These are phyloP conservation scores for Zasmidium cellare DNA, from an alignment of 2,329 filamentous ascomycete genomes.

Conservation along the genomic window DNA sequence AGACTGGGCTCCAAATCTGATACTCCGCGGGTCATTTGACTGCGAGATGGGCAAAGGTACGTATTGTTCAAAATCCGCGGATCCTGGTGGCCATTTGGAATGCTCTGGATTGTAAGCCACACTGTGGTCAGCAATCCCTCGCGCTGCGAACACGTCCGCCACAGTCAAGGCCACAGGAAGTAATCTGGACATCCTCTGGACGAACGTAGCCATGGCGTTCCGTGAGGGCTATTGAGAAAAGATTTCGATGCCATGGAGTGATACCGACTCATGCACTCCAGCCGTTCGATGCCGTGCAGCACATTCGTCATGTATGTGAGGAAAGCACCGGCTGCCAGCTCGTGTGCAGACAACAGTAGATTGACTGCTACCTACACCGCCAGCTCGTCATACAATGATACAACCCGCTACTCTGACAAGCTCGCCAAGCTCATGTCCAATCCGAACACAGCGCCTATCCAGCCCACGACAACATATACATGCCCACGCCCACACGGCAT, in stretches of 20 bases:
- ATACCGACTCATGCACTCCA: background rate
- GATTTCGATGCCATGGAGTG: background rate
- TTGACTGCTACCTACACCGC: background rate
- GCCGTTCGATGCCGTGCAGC: background rate
- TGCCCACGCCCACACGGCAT: background rate
- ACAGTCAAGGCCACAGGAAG: background rate
- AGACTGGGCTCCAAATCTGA: background rate
- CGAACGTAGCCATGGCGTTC: background rate
- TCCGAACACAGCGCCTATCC: background rate
- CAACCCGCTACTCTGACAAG: background rate
- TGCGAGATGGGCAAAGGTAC: background rate
- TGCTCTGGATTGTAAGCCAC: conserved; percentile 11
- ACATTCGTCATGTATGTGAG: background rate
- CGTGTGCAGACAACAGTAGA: too few relatives aligned
- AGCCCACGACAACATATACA: background rate
- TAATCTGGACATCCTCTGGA: background rate
- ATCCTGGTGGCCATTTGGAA: conserved; percentile 1
- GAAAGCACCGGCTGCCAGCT: too few relatives aligned
- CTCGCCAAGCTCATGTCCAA: conserved; percentile 4
- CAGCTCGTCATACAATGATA: background rate
- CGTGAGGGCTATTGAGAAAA: background rate
- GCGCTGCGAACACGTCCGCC: background rate
- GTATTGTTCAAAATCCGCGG: background rate
- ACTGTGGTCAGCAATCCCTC: background rate
- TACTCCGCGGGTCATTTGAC: background rate